Evolutionary conservation across 768 basidiomycete species (phyloP), one percentile per base, ranked within the genome.

Genomic region (Trametes villosa): DNA sequence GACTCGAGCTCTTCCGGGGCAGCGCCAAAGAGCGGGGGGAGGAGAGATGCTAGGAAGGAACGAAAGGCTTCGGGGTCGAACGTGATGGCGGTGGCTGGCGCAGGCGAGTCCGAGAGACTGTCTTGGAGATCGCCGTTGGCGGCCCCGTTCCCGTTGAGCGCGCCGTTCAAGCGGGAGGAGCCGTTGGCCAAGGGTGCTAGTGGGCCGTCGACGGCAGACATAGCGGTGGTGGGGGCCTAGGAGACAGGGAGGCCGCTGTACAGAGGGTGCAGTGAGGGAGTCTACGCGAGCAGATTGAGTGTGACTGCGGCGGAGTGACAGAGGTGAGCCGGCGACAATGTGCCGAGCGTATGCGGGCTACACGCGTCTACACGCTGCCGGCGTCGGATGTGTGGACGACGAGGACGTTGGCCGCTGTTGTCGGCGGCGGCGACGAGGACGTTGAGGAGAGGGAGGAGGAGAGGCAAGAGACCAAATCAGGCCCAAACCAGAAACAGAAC

Each of bases 11-110:
- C 92, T 40, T 79, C 77, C 0, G 79, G 78, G 12, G 76, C 69
- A 2, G 91, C 87, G n/a, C 86, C 92, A n/a, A 96, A 81, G 1
- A 94, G 82, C 12, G 92, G 89, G 2, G 94, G 93, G 2, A 96
- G 77, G 24, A 96, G 79, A 1, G 84, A 78, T 41, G 83, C 76
- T 30, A 95, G 78, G 75, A 94, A 95, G 9, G 80, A 76, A 60
- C 82, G 84, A 71, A 95, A 92, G 57, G 88, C 74, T 29, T 82
- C 78, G 11, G 88, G 72, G 74, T 94, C 91, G 72, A 92, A 92
- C 33, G 80, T 70, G 13, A 74, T 71, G 27, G 80, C 70, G 8
- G 81, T 44, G 18, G 52, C 41, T 24, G 44, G 67, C 64, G 77
- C 75, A 54, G 77, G 71, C 30, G 74, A n/a, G 27, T 67, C 59